These are phyloP conservation scores for Beauveria sp. DNA, from an alignment of 2,329 filamentous ascomycete genomes.

Conservation along the genomic window DNA sequence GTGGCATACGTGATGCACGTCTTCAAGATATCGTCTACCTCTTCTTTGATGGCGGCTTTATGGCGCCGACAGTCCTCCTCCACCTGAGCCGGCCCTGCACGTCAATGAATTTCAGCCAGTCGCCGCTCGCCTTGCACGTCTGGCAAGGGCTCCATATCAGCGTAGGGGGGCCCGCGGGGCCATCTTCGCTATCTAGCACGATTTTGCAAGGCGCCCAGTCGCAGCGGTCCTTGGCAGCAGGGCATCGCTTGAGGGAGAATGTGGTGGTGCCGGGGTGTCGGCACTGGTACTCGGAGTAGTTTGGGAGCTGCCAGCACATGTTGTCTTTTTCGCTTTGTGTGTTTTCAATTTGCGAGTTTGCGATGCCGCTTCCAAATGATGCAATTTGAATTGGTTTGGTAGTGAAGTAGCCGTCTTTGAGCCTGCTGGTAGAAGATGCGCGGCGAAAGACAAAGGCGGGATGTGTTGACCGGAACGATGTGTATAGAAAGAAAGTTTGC, in stretches of 20 bases:
- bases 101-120: background rate
- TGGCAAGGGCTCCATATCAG: background rate
- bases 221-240: background rate
- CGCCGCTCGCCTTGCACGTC: background rate
- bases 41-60: background rate
- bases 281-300: background rate
- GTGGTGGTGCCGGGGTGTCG: background rate
- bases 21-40: no score
- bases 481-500: no score
- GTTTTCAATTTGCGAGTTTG: no score
- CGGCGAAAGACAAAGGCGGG: no score
- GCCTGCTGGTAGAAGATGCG: no score
- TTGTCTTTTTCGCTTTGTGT: background rate
- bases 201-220: background rate
- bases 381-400: no score
- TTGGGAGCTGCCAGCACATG: background rate
- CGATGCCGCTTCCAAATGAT: no score
- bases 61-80: background rate
- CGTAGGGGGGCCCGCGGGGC: background rate
- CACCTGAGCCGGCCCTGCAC: background rate
- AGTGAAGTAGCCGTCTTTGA: no score
- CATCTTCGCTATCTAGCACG: background rate
- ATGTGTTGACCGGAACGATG: no score
- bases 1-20: no score
- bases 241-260: background rate